Conservation (phyloP, 2,329 filamentous ascomycete species). For the Phaeophleospora eucalypticola region DNA sequence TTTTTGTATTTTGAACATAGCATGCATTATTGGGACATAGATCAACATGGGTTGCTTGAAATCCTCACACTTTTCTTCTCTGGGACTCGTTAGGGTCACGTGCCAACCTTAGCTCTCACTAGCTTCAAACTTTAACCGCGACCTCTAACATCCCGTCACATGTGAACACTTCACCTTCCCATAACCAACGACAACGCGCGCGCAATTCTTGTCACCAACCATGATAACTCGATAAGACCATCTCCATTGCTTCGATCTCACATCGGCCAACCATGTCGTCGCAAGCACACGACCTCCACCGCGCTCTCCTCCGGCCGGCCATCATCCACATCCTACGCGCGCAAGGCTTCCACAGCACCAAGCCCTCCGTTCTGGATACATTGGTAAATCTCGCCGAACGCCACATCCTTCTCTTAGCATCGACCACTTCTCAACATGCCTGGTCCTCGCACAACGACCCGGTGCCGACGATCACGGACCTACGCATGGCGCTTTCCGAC, state of each 20-base stretch:
- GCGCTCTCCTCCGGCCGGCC: constrained; percentile 78
- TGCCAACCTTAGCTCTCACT: too few relatives aligned
- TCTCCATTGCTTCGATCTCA: constrained; percentile 2
- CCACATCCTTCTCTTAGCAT: constrained; percentile 72
- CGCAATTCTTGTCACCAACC: not conserved
- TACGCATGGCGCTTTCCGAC: constrained; percentile 81
- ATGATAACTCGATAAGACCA: constrained; percentile 20
- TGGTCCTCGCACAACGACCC: constrained; percentile 64
- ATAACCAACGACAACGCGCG: not conserved
- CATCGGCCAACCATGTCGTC: constrained; percentile 17
- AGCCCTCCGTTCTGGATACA: constrained; percentile 77
- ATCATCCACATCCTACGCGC: constrained; percentile 89
- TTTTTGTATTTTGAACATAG: too few relatives aligned
- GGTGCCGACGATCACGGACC: constrained; percentile 65
- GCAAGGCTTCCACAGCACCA: constrained; percentile 80
- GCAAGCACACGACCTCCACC: constrained; percentile 50
- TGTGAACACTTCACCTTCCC: not conserved
- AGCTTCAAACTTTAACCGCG: too few relatives aligned
- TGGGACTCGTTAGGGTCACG: too few relatives aligned
- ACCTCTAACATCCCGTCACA: too few relatives aligned
- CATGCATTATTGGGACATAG: too few relatives aligned
- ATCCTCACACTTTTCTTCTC: too few relatives aligned
- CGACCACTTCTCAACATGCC: constrained; percentile 67
- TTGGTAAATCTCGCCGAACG: constrained; percentile 81
- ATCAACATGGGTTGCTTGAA: too few relatives aligned